These are phyloP conservation scores for Xylaria sp. DNA, from an alignment of 2,329 filamentous ascomycete genomes.

Conservation along the genomic window DNA sequence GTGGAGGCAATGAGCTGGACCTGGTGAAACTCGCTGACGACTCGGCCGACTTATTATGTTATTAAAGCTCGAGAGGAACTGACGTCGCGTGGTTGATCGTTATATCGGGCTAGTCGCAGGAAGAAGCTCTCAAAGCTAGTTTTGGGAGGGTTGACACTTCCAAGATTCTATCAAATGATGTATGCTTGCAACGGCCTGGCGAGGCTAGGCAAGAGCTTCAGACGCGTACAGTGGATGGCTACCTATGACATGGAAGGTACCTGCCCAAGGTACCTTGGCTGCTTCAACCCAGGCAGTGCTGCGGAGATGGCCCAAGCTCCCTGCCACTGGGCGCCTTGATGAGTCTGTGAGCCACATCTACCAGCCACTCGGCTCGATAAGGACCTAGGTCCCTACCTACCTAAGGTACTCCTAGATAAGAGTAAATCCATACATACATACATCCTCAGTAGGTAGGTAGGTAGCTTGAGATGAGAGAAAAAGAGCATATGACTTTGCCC, in stretches of 20 bases:
- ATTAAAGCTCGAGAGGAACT: background rate
- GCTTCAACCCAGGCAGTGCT: too few species aligned
- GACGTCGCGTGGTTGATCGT: background rate
- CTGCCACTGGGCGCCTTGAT: background rate
- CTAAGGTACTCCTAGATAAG: too few species aligned
- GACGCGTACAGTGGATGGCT: slow-evolving; percentile 37
- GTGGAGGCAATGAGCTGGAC: slow-evolving; percentile 15
- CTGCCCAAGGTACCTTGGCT: background rate
- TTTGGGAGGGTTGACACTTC: slow-evolving; percentile 33
- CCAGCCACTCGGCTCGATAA: slow-evolving; percentile 3
- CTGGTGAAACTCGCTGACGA: background rate
- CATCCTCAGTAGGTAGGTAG: too few species aligned
- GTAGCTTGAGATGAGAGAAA: too few species aligned
- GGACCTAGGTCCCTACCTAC: too few species aligned
- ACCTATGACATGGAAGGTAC: background rate
- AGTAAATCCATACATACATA: too few species aligned
- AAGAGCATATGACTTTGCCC: too few species aligned
- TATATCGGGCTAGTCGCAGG: background rate
- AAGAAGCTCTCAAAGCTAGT: slow-evolving; percentile 9
- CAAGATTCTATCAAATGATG: slow-evolving; percentile 23
- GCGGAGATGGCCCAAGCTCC: slow-evolving; percentile 27
- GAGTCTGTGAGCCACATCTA: background rate
- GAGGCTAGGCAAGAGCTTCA: slow-evolving; percentile 43
- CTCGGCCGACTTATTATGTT: background rate
- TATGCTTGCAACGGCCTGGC: slow-evolving; percentile 18